Evolutionary conservation across 1,284 basidiomycete species (phyloP).

Genomic region (Austropuccinia psidii): DNA sequence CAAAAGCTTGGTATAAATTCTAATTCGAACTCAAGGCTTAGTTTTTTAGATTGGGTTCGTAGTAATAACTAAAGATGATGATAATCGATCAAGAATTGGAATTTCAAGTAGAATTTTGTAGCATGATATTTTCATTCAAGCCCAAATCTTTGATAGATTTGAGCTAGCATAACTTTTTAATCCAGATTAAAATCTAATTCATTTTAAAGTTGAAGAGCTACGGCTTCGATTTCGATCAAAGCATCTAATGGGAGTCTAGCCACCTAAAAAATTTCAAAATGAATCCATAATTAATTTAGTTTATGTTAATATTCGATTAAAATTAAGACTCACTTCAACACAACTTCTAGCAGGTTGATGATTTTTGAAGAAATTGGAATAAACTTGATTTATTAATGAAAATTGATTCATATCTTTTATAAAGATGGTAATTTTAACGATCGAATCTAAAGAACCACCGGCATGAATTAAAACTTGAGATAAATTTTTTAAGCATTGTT

Average conservation of each 20-base stretch:
- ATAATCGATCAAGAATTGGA: no score
- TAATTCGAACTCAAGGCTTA: background rate
- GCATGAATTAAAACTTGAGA: conserved; percentile 72
- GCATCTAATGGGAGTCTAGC: conserved; percentile 67
- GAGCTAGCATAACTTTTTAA: background rate
- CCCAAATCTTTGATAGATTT: background rate
- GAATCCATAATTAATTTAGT: background rate
- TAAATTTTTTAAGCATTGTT: conserved; percentile 79
- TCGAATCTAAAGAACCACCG: conserved; percentile 65
- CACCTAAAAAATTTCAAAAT: conserved; percentile 49
- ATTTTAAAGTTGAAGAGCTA: conserved; percentile 53
- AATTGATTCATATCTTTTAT: conserved; percentile 90
- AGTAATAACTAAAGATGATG: no score
- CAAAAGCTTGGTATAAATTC: no score
- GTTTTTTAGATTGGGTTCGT: conserved; percentile 1
- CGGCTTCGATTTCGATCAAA: conserved; percentile 84
- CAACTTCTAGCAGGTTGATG: conserved; percentile 88
- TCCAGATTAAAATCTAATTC: background rate
- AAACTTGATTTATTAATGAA: conserved; percentile 62
- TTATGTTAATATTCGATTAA: no score
- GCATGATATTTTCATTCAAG: no score
- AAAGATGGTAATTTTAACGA: conserved; percentile 86
- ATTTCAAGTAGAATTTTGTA: no score
- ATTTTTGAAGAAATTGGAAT: conserved; percentile 59
- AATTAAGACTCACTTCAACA: conserved; percentile 58